A percentile compares a stretch with the other conserved stretches of the same genome.
Evolutionary conservation across 2,329 filamentous ascomycete genomes (phyloP).

Genomic region (Cadophora malorum): DNA sequence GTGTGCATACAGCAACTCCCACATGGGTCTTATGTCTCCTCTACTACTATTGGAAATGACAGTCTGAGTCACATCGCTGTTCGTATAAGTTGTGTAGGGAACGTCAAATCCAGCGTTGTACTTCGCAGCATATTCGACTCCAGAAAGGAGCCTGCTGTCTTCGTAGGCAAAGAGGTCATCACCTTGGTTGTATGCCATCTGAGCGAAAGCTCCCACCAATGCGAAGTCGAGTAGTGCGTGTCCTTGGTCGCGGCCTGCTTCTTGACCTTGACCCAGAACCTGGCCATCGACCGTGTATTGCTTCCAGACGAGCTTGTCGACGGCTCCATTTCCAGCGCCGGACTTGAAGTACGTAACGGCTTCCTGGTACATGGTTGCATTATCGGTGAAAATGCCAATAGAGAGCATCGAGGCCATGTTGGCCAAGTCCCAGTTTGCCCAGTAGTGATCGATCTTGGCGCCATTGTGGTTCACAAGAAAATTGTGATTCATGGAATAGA

Average conservation of each 20-base stretch:
- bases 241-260: conserved; percentile 54
- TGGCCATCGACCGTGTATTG: conserved; percentile 42
- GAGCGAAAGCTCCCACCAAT: conserved; percentile 50
- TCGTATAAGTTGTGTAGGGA: conserved; percentile 50
- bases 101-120: conserved; percentile 53
- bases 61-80: conserved; percentile 47
- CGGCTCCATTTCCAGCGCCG: conserved; percentile 48
- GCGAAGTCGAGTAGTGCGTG: conserved; percentile 51
- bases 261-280: conserved; percentile 49
- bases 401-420: conserved; percentile 51
- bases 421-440: conserved; percentile 51
- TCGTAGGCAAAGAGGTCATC: conserved; percentile 48
- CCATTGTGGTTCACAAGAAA: conserved; percentile 50
- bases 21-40: conserved; percentile 48
- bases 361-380: conserved; percentile 49
- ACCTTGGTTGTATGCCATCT: conserved; percentile 53
- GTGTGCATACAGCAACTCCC: conserved; percentile 50
- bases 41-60: conserved; percentile 46
- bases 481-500: conserved; percentile 48
- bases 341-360: conserved; percentile 50
- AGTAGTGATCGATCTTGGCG: conserved; percentile 46
- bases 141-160: conserved; percentile 48
- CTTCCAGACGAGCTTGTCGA: conserved; percentile 46
- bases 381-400: conserved; percentile 52
- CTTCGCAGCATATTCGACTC: conserved; percentile 48